A percentile compares a stretch with the other conserved stretches of the same genome.
Evolutionary conservation across 768 basidiomycete genomes (phyloP).

Genomic region (Rubroboletus pulcherrimus): DNA sequence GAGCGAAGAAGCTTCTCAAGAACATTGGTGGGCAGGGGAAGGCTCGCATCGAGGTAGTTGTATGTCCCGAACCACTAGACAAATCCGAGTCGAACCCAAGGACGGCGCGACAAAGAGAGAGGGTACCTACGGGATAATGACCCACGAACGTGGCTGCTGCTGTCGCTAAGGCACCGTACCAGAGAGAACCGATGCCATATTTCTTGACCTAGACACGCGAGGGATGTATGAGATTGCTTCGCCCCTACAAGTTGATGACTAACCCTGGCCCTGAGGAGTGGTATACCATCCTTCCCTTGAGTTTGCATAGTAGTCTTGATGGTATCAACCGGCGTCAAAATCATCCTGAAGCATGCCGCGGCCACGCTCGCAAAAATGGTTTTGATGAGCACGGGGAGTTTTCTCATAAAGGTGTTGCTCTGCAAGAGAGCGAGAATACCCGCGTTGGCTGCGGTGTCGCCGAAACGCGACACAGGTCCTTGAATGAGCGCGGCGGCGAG

Average conservation of each 20-base stretch:
- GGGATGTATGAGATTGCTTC: background rate
- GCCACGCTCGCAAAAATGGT: slow-evolving; percentile 75
- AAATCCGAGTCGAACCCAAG: slow-evolving; percentile 2
- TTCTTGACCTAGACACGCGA: slow-evolving; percentile 49
- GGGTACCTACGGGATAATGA: slow-evolving; percentile 66
- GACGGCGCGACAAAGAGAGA: background rate
- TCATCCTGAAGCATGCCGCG: slow-evolving; percentile 84
- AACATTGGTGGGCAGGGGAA: slow-evolving; percentile 54
- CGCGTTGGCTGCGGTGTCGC: slow-evolving; percentile 92
- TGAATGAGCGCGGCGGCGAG: slow-evolving; percentile 82
- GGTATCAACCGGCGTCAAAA: slow-evolving; percentile 91
- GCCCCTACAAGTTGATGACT: slow-evolving; percentile 8
- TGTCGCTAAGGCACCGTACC: slow-evolving; percentile 91
- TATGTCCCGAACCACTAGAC: slow-evolving; percentile 79
- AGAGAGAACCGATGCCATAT: slow-evolving; percentile 75
- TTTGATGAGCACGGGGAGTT: slow-evolving; percentile 62
- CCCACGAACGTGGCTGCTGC: slow-evolving; percentile 94
- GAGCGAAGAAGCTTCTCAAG: slow-evolving; percentile 66
- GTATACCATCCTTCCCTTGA: slow-evolving; percentile 68
- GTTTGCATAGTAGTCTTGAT: slow-evolving; percentile 96
- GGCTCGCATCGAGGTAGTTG: slow-evolving; percentile 65
- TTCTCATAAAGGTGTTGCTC: slow-evolving; percentile 66
- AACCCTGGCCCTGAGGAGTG: slow-evolving; percentile 65
- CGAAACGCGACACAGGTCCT: slow-evolving; percentile 82
- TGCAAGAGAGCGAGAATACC: slow-evolving; percentile 85